Evolutionary conservation across 371 early-diverging fungal species (phyloP), one percentile per base, ranked within the genome.

Genomic region (Rhizopus arrhizus): DNA sequence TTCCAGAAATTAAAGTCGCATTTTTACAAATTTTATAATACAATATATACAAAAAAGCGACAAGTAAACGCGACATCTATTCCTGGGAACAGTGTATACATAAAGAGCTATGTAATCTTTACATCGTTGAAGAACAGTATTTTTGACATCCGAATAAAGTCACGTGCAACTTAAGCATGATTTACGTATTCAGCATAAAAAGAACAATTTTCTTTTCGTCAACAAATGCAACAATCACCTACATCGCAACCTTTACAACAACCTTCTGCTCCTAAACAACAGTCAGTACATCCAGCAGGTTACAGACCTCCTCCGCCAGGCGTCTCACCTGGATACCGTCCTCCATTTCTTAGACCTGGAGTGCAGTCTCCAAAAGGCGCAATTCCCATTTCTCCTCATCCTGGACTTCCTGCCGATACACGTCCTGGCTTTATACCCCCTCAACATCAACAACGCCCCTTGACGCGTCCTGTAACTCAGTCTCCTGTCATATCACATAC

Each of bases 271-370:
- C 56, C 56, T 50, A 63, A 56, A 0, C 22, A 22, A 22, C 22
- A 62, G 45, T 63, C 62, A 43, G 40, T 40, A n/a, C 63, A 46
- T 22, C 61, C 65, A 9, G 55, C 58, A 60, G 55, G 55, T 13
- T 63, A 56, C 35, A 63, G 64, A 45, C 75, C 64, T 56, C 43
- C 43, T 43, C 66, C 59, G 22, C 68, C 65, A 32, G 46, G n/a
- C 33, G 56, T 61, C 41, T 43, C 49, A 16, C 38, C 53, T 49
- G 58, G 61, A n/a, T 65, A 50, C 22, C 66, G 66, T 59, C 70
- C 70, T 56, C 22, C 22, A 22, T 22, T 22, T 22, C 61, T 58
- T 46, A 66, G 72, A 65, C 75, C 72, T 38, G 72, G 68, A 51
- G 65, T 75, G 49, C 57, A 56, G 31, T 59, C 68, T 54, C 58